A percentile compares a stretch with the other conserved stretches of the same genome.
Evolutionary conservation across 2,329 filamentous ascomycete genomes (phyloP).

Genomic region (Aureobasidium vineae): DNA sequence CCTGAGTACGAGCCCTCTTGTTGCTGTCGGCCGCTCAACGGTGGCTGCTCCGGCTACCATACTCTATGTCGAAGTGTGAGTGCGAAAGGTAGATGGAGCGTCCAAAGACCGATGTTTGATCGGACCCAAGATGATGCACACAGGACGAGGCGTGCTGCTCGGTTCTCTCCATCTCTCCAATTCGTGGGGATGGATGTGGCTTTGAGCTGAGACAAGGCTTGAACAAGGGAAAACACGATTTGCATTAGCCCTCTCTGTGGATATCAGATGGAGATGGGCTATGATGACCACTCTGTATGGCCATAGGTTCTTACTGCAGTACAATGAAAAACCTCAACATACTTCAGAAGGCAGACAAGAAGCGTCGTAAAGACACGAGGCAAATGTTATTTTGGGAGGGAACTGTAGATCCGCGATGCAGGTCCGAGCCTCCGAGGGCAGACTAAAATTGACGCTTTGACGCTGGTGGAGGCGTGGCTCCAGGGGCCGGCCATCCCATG

Average conservation of each 20-base stretch:
- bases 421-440: neutral
- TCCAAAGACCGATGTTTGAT: neutral
- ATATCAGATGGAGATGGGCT: neutral
- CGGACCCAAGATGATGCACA: neutral
- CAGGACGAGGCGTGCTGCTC: neutral
- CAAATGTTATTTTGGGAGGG: neutral
- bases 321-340: neutral
- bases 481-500: neutral
- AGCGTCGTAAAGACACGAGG: neutral
- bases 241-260: neutral
- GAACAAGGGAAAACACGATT: neutral
- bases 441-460: no score
- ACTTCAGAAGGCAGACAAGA: neutral
- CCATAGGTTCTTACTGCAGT: neutral
- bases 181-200: conserved; percentile 6
- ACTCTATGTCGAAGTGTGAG: neutral
- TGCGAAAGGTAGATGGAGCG: neutral
- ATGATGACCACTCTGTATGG: neutral
- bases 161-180: neutral
- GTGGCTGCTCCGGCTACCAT: conserved; percentile 18
- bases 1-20: neutral
- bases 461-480: no score
- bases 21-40: neutral
- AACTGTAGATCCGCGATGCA: conserved; percentile 1
- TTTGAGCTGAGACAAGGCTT: neutral